Percentiles rank a stretch among this genome's conserved stretches.
Evolutionary conservation across 371 early-diverging fungal genomes (phyloP).

Genomic region (Batrachochytrium dendrobatidis): DNA sequence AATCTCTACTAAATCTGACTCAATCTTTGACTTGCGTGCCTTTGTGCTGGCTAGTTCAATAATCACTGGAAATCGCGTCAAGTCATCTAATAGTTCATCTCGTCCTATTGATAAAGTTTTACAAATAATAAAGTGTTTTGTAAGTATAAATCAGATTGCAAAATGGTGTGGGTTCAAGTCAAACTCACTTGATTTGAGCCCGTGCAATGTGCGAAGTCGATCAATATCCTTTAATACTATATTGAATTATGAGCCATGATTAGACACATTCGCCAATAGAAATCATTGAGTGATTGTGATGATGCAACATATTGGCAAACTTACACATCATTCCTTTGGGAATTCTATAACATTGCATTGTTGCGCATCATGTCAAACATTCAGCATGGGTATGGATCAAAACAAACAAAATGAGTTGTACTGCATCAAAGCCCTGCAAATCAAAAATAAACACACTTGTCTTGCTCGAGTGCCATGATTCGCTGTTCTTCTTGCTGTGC

Average conservation of each 20-base stretch:
- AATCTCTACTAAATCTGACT: constrained; percentile 26
- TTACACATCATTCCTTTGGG: neutral
- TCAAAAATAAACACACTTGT: constrained; percentile 24
- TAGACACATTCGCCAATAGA: too few relatives aligned
- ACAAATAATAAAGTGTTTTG: neutral
- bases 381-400: neutral
- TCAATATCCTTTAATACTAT: constrained; percentile 11
- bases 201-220: constrained; percentile 12
- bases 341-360: constrained; percentile 24
- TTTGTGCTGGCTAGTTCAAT: constrained; percentile 31
- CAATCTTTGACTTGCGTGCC: constrained; percentile 25
- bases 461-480: constrained; percentile 23
- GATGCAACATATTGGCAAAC: too few relatives aligned
- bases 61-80: constrained; percentile 31
- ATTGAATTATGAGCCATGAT: too few relatives aligned
- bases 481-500: constrained; percentile 35
- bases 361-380: constrained; percentile 21
- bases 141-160: neutral
- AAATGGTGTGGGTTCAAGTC: neutral
- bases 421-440: constrained; percentile 2
- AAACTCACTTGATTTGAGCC: neutral
- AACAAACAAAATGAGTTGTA: neutral
- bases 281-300: too few relatives aligned
- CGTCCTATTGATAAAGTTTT: neutral
- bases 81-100: constrained; percentile 16